Evolutionary conservation across 106 monocot genomes (phyloP).

Genomic region (Platanthera guangdongensis): DNA sequence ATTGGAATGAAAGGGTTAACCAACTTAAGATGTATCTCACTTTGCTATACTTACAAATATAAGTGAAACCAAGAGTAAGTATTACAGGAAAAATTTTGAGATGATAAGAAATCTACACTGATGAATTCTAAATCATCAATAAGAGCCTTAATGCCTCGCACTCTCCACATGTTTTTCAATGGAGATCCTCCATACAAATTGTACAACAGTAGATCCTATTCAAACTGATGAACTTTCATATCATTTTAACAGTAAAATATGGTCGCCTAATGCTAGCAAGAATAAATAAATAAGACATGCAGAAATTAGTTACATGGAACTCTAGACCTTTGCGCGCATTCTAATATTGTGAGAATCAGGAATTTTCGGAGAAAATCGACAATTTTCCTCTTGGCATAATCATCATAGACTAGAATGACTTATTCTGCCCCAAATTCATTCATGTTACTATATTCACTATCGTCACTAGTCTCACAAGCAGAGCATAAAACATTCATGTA

Average conservation of each 20-base stretch:
- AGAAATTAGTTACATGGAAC: slow-evolving; percentile 43
- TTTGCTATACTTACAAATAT: neutral
- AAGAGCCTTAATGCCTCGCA: slow-evolving; percentile 52
- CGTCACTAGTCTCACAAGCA: too few species aligned
- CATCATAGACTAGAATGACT: too few species aligned
- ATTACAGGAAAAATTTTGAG: neutral
- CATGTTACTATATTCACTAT: too few species aligned
- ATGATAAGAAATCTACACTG: neutral
- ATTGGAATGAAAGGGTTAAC: slow-evolving; percentile 4
- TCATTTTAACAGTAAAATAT: too few species aligned
- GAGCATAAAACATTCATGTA: too few species aligned
- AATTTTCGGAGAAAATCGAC: slow-evolving; percentile 30
- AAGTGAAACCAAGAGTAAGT: neutral
- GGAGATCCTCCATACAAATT: too few species aligned
- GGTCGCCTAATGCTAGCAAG: too few species aligned
- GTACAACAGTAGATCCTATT: too few species aligned
- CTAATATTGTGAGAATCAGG: slow-evolving; percentile 57
- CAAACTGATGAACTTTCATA: too few species aligned
- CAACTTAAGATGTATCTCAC: neutral
- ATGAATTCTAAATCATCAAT: slow-evolving; percentile 3
- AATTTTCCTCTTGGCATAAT: too few species aligned
- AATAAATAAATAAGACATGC: neutral
- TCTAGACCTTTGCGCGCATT: slow-evolving; percentile 77
- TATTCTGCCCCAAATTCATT: too few species aligned
- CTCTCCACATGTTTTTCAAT: too few species aligned